phyloP scores from a whole-genome alignment of 495 filamentous ascomycete genomes.

The Trichoderma virens region DNA sequence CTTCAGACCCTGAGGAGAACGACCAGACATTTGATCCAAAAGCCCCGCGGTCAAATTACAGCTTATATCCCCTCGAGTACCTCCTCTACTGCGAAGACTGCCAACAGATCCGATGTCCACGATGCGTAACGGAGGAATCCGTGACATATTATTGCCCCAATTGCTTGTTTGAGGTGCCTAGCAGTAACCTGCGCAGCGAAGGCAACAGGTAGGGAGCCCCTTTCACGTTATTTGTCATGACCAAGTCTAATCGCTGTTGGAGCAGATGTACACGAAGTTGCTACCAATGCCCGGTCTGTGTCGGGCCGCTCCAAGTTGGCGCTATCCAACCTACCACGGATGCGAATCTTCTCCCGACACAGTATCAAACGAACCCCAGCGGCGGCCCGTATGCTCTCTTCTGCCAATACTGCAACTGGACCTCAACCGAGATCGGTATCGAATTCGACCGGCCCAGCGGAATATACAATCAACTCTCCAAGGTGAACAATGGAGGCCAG shows the following conservation, averaged over 20 bases:
- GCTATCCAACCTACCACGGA: slow-evolving; percentile 50
- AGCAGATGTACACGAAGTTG: slow-evolving; percentile 85
- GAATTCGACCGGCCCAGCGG: slow-evolving; percentile 80
- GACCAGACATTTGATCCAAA: slow-evolving; percentile 81
- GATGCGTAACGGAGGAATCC: slow-evolving; percentile 87
- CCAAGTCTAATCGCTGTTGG: slow-evolving; percentile 7
- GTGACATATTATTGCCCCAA: slow-evolving; percentile 92
- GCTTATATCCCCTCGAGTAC: slow-evolving; percentile 87
- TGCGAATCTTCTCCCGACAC: slow-evolving; percentile 30
- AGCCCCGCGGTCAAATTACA: slow-evolving; percentile 75
- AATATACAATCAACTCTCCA: slow-evolving; percentile 71
- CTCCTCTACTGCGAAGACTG: slow-evolving; percentile 95
- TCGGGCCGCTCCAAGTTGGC: slow-evolving; percentile 67
- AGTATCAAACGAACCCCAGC: slow-evolving; percentile 23
- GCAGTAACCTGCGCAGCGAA: slow-evolving; percentile 79
- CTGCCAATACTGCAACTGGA: slow-evolving; percentile 90
- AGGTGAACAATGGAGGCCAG: slow-evolving; percentile 46
- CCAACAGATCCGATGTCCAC: slow-evolving; percentile 85
- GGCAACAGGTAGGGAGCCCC: slow-evolving; percentile 66
- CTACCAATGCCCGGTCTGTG: slow-evolving; percentile 87
- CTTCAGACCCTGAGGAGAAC: slow-evolving; percentile 45
- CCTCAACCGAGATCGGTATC: slow-evolving; percentile 78
- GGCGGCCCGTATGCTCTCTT: slow-evolving; percentile 67
- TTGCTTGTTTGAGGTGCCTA: slow-evolving; percentile 91
- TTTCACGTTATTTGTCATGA: not conserved